Base-by-base conservation (phyloP, 2,329 filamentous ascomycete genomes). In the Exophiala aquamarina region DNA sequence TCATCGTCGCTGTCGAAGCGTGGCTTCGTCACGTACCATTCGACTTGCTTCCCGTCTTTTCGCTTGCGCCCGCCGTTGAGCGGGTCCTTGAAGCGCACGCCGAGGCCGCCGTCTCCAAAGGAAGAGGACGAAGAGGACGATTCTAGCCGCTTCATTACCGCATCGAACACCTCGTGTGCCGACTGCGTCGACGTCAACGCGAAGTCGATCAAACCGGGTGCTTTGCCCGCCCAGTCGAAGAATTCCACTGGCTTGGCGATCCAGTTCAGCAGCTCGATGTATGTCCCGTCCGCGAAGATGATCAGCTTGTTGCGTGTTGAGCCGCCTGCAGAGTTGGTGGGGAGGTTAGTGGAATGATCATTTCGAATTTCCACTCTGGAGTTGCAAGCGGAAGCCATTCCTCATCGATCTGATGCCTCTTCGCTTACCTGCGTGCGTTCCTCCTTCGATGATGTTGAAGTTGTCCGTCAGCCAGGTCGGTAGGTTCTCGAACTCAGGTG, bases 211-310 rank as follows among this genome's bases (percentile, higher is more conserved):
- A 61, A 42, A 5, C 57, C 54, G 8, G 58, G 40, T 1, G 55
- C 35, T 49, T 59, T 59, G 33, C 40, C 20, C 4, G 51, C 52
- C 57, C 59, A 61, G 37, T 57, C 48, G 43, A 53, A 47, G 33
- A 56, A 56, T 18, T 58, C 55, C 18, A 41, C 45, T 7, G 55
- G 56, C 23, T 50, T 44, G 10, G 35, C 34, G 36, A 58, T 54
- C 57, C 59, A 61, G 32, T 51, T 56, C 33, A 61, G 53, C n/a
- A 61, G 50, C 42, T 61, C 59, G 43, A 61, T 44, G 40, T 57
- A 59, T 13, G 59, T 59, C 14, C 59, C 57, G 43, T 61, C 57
- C 15, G 51, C 39, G 50, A 59, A 59, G 47, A 61, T 50, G 40
- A 61, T 53, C 44, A 61, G 57, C 44, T 59, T 59, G 48, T 61